Percentiles rank a stretch among this genome's conserved stretches.
Evolutionary conservation across 352 stramenopile genomes (phyloP).

Genomic region (Pilasporangium apinafurcum): DNA sequence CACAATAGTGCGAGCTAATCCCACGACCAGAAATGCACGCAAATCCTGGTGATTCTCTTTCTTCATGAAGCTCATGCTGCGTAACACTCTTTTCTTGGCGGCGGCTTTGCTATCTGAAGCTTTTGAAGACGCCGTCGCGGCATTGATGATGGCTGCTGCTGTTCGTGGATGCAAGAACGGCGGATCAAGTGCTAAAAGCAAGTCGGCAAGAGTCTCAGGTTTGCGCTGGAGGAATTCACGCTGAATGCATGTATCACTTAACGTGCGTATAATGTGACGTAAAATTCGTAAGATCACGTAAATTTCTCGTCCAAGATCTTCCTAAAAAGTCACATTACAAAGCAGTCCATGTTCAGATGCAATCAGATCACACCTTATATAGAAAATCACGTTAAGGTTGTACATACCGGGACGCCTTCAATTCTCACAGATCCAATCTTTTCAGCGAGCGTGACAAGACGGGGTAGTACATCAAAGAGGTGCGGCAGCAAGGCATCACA

Average conservation of each 20-base stretch:
- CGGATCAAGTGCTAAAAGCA: slow-evolving; percentile 47
- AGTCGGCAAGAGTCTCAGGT: slow-evolving; percentile 30
- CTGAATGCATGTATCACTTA: slow-evolving; percentile 40
- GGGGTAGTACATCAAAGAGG: slow-evolving; percentile 53
- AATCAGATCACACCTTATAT: neutral
- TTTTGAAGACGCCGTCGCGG: slow-evolving; percentile 18
- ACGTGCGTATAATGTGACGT: slow-evolving; percentile 45
- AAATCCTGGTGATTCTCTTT: slow-evolving; percentile 35
- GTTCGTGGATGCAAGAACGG: slow-evolving; percentile 63
- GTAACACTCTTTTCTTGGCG: slow-evolving; percentile 32
- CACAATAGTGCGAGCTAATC: slow-evolving; percentile 53
- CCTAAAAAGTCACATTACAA: slow-evolving; percentile 16
- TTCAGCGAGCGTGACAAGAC: slow-evolving; percentile 47
- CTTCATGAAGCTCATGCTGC: slow-evolving; percentile 40
- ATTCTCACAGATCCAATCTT: slow-evolving; percentile 54
- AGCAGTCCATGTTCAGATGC: no score
- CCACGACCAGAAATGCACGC: slow-evolving; percentile 60
- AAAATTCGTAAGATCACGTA: slow-evolving; percentile 66
- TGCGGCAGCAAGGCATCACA: slow-evolving; percentile 39
- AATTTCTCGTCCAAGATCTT: slow-evolving; percentile 62
- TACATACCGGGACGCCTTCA: slow-evolving; percentile 62
- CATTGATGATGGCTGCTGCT: slow-evolving; percentile 41
- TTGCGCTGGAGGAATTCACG: slow-evolving; percentile 43
- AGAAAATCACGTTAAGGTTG: neutral
- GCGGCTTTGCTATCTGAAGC: slow-evolving; percentile 1